Evolutionary conservation across 2,329 filamentous ascomycete genomes (phyloP), one percentile per base, ranked within the genome.

Genomic region (Mollisia scopiformis): DNA sequence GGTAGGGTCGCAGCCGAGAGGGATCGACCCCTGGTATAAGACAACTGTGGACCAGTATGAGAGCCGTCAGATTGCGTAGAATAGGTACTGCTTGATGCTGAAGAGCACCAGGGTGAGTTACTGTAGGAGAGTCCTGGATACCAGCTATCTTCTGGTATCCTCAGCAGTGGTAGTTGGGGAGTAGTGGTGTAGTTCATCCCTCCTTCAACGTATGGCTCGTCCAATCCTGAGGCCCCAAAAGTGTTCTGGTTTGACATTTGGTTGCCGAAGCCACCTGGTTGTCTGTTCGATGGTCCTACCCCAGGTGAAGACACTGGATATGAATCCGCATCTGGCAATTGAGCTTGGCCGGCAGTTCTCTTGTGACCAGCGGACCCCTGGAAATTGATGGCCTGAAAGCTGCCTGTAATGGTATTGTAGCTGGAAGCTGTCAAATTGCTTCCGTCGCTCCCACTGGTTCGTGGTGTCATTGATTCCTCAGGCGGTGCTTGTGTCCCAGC

Each of bases 101-200:
- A 73, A 23, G 71, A 72, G 57, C 70, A 71, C 67, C 67, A 72
- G 16, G 70, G 70, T 8, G 71, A 72, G 46, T 66, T 70, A 23
- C 70, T 68, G 46, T 71, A 69, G 14, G 68, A 66, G 7, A 71
- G 54, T 14, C 64, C 61, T n/a, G 71, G 65, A n/a, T 66, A 64
- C 55, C 61, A 69, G 37, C 61, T 55, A 25, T 72, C 70, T 51
- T 72, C 70, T 3, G 71, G 70, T 23, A 73, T 72, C 16, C 62
- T 64, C 19, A 73, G 47, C 41, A 69, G 62, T 43, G 69, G 69
- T 11, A 72, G 62, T 19, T 63, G 61, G 11, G 59, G 65, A 14
- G 66, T 53, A 30, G 65, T 49, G 10, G 62, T 64, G 55, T 68
- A 68, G 21, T 58, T 62, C 19, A 55, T 13, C n/a, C 58, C 51